phyloP scores from a whole-genome alignment of 2,329 filamentous ascomycete genomes.

The Clarireedia paspali region DNA sequence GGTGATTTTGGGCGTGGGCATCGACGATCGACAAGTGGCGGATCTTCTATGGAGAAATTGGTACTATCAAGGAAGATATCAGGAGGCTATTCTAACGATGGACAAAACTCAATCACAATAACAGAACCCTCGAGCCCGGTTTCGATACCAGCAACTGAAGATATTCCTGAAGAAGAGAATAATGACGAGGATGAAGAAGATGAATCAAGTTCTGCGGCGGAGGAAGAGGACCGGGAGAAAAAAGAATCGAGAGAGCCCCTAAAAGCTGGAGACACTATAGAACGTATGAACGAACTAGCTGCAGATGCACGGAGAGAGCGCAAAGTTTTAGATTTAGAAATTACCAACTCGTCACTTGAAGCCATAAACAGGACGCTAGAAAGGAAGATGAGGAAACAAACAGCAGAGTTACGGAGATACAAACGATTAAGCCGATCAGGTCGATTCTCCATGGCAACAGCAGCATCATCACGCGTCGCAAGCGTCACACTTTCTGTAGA shows the following conservation, averaged over 20 bases:
- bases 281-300: constrained; percentile 66
- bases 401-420: constrained; percentile 76
- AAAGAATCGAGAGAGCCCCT: constrained; percentile 40
- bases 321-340: constrained; percentile 93
- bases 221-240: background rate
- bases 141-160: constrained; percentile 21
- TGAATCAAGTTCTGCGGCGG: background rate
- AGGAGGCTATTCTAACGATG: constrained; percentile 14
- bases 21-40: constrained; percentile 23
- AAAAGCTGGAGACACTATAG: constrained; percentile 46
- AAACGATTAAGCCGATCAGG: constrained; percentile 79
- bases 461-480: constrained; percentile 39
- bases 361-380: constrained; percentile 94
- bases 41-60: constrained; percentile 18
- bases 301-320: constrained; percentile 85
- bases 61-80: constrained; percentile 17
- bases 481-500: constrained; percentile 37
- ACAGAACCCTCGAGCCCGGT: constrained; percentile 15
- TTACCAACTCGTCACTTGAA: constrained; percentile 88
- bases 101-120: constrained; percentile 12
- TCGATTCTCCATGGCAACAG: constrained; percentile 54
- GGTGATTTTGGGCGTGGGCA: constrained; percentile 19
- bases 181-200: constrained; percentile 2
- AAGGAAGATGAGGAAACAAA: constrained; percentile 84
- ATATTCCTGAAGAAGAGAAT: constrained; percentile 14